phyloP scores from a whole-genome alignment of 78 protist genomes.

The Diacronema lutheri region DNA sequence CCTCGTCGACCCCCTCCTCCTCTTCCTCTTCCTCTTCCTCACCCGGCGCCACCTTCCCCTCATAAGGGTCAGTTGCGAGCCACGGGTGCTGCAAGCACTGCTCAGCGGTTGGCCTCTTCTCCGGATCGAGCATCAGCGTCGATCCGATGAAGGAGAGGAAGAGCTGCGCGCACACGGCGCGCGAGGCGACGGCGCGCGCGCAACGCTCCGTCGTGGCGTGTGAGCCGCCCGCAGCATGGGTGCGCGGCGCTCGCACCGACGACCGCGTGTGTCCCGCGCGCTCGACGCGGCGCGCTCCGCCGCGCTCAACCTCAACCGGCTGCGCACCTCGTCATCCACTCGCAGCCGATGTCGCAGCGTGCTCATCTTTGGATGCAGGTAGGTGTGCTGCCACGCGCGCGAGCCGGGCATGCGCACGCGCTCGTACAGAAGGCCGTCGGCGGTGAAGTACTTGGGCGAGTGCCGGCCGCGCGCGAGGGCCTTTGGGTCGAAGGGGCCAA shows the following conservation, averaged over 20 bases:
- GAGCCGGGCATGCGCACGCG: not conserved
- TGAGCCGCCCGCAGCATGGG: too few relatives aligned
- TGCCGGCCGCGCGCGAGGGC: not conserved
- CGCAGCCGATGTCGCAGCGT: constrained; percentile 11
- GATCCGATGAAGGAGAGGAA: constrained; percentile 1
- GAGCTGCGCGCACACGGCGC: too few relatives aligned
- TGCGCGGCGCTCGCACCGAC: too few relatives aligned
- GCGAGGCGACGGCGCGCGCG: too few relatives aligned
- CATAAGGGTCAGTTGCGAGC: not conserved
- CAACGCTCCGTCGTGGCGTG: too few relatives aligned
- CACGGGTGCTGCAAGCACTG: constrained; percentile 10
- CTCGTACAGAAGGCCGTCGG: not conserved
- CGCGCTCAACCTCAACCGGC: too few relatives aligned
- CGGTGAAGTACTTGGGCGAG: constrained; percentile 24
- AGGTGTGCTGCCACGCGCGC: not conserved
- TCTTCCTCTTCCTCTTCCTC: too few relatives aligned
- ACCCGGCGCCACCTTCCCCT: too few relatives aligned
- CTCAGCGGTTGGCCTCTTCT: not conserved
- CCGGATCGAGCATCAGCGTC: not conserved
- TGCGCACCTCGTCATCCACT: not conserved
- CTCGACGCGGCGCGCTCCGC: too few relatives aligned
- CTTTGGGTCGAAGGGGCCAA: constrained; percentile 16
- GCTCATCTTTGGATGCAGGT: not conserved
- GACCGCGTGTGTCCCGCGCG: too few relatives aligned
- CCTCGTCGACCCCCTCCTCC: too few relatives aligned